Base-by-base conservation (phyloP, 805 yeast species). In the Brettanomyces naardenensis region DNA sequence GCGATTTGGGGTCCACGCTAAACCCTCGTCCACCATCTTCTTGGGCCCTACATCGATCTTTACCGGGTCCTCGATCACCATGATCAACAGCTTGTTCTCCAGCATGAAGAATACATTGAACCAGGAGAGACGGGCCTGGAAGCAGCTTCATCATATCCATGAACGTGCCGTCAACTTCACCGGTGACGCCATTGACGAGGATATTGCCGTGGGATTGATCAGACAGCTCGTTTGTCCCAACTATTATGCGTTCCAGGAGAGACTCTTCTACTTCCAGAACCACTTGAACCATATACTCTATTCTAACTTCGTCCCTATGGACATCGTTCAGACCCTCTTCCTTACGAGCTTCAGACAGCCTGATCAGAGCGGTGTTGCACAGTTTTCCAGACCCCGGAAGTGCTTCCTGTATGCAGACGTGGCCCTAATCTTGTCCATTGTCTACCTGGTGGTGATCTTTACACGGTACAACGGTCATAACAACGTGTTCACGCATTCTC, bases 341-440 rank as follows among this genome's bases (percentile, higher is more conserved):
- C 35, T 38, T 19, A 25, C 31, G 13, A 40, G 37, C 30, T 47
- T 44, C 17, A 13, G 2, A 6, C 15, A 29, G 36, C 4, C 17
- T 23, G 26, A 7, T 11, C 10, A 23, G 10, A 23, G 10, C 11
- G 26, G 11, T 9, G 15, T 13, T 13, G 27, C 7, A 14, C 6
- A 22, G 23, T 47, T 47, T 19, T 20, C 10, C 1, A 31, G 19
- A 10, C 48, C 45, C 2, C 26, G 30, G 22, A 46, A 40, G 19
- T n/a, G 19, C 3, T 40, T 15, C 29, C 34, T 35, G 25, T 47
- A 44, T 41, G 38, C 46, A 11, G 35, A 29, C 14, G 18, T 46
- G 28, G 38, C 48, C 5, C 31, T 40, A 11, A 26, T 42, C n/a
- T 19, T 40, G 5, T 43, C 41, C 6, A 17, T 46, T 3, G 35